Percentiles rank a stretch among this genome's conserved stretches.
phyloP scores from a whole-genome alignment of 139 green algal genomes.

The Astrephomene gubernaculifera region DNA sequence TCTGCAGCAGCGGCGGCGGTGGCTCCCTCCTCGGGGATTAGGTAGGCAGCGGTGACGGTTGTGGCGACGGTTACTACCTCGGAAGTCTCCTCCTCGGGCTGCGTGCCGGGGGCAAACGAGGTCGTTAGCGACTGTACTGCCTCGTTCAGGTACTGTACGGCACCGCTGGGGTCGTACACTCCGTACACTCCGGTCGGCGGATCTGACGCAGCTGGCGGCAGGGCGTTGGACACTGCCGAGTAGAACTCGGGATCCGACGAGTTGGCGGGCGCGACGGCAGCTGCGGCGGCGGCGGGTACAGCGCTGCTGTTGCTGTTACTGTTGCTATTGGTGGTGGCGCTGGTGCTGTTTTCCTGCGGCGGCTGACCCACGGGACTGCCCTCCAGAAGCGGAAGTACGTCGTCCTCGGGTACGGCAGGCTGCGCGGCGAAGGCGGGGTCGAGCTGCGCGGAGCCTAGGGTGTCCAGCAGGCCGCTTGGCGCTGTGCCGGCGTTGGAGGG shows the following conservation, averaged over 20 bases:
- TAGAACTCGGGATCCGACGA: neutral
- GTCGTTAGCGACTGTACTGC: neutral
- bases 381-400: neutral
- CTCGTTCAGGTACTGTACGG: neutral
- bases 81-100: neutral
- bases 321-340: neutral
- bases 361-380: neutral
- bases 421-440: constrained; percentile 7
- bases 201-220: no score
- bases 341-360: neutral
- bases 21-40: neutral
- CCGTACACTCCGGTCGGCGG: constrained; percentile 22
- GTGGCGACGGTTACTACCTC: neutral
- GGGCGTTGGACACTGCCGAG: no score
- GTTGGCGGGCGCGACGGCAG: neutral
- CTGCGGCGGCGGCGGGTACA: neutral
- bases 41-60: constrained; percentile 3
- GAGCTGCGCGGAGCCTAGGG: neutral
- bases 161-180: constrained; percentile 36
- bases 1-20: neutral
- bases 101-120: neutral
- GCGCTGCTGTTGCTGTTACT: neutral
- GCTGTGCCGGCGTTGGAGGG: neutral
- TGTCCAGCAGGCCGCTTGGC: constrained; percentile 12
- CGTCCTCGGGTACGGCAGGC: neutral